Evolutionary conservation across 805 yeast species (phyloP).

Genomic region (Metschnikowia baotianmanensis): DNA sequence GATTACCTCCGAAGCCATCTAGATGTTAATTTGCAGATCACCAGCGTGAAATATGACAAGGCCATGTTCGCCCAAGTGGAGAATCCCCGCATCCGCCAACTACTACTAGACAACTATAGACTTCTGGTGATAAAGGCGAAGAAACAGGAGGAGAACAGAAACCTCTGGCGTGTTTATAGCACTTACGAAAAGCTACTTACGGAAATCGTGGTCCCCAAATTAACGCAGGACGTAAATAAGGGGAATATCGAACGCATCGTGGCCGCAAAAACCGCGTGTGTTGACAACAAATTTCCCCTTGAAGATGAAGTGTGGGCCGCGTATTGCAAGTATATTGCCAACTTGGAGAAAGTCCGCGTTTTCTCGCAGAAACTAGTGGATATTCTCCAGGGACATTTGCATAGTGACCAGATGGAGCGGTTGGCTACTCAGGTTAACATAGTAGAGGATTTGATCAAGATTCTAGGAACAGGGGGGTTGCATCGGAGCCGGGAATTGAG

Average conservation of each 20-base stretch:
- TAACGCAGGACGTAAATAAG: slow-evolving; percentile 22
- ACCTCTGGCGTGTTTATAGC: slow-evolving; percentile 22
- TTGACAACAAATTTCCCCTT: slow-evolving; percentile 5
- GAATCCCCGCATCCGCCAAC: slow-evolving; percentile 21
- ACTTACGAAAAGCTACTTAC: slow-evolving; percentile 32
- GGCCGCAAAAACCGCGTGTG: neutral
- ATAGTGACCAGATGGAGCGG: slow-evolving; percentile 10
- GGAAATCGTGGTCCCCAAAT: slow-evolving; percentile 27
- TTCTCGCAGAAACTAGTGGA: slow-evolving; percentile 4
- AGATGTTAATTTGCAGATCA: slow-evolving; percentile 15
- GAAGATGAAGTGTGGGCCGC: slow-evolving; percentile 13
- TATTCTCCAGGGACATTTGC: slow-evolving; percentile 4
- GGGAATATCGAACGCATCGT: slow-evolving; percentile 5
- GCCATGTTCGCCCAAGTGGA: slow-evolving; percentile 3
- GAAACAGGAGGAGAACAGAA: slow-evolving; percentile 23
- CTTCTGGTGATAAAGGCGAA: slow-evolving; percentile 21
- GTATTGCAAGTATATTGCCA: slow-evolving; percentile 11
- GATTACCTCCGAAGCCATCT: slow-evolving; percentile 29
- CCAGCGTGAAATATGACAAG: slow-evolving; percentile 6
- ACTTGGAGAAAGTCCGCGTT: slow-evolving; percentile 8
- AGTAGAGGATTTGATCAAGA: slow-evolving; percentile 9
- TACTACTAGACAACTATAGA: slow-evolving; percentile 29
- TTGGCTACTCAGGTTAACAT: slow-evolving; percentile 16
- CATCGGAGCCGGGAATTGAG: neutral
- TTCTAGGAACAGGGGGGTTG: neutral